Base-by-base conservation (phyloP, 2,329 filamentous ascomycete genomes). In the Scedosporium apiospermum region DNA sequence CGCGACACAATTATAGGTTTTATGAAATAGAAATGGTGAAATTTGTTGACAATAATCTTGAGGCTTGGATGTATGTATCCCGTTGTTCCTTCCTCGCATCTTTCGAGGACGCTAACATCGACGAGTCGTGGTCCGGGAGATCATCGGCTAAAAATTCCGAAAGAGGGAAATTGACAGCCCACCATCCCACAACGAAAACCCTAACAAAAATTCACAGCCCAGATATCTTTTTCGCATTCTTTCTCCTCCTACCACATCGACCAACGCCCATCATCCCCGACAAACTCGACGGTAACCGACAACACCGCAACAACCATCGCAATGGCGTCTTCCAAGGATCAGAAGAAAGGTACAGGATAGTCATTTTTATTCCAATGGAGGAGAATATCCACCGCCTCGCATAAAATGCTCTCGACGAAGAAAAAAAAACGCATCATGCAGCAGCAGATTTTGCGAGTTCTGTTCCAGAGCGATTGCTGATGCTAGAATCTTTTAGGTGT, bases 371-470 rank as follows among this genome's bases (percentile, higher is more conserved):
- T 42, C 23, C 12, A 23, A 23, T 55, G n/a, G 18, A 4, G 18
- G 12, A 62, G 46, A 57, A 61, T 57, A 53, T 44, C 41, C 49
- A 38, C 27, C 65, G 62, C 49, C 62, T 30, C 59, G 46, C 63
- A 46, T 46, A 63, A 64, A 65, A 63, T 65, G 63, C 63, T 61
- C 58, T 66, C 63, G 65, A 63, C 66, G 58, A 63, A 65, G 57
- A 66, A 67, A 60, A 63, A 59, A 65, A 59, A 66, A 67, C 74
- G 81, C 81, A 84, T 81, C 80, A 81, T 85, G 85, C 85, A 87
- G 82, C 80, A 88, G 85, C 85, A 88, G 85, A 85, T 83, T 85
- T 88, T 88, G 85, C 85, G 85, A 88, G 85, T 88, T 87, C 84
- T 84, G 71, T 77, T 73, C 71, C 80, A 86, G 85, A 79, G 85